phyloP scores from a whole-genome alignment of 164 flowering plant species.

The Aristolochia californica region DNA sequence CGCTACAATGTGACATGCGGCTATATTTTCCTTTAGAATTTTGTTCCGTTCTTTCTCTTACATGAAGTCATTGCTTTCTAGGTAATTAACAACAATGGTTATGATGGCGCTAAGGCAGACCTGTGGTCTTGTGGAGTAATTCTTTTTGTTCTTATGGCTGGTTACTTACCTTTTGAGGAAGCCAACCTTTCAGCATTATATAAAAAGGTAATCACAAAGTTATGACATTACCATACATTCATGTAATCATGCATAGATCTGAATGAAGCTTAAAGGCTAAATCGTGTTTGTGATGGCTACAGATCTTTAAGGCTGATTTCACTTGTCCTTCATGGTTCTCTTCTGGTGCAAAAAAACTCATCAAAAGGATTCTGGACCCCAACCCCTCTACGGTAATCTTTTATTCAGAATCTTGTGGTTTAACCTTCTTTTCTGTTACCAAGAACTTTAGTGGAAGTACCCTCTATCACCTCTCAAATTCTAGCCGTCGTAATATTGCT shows the following conservation, averaged over 20 bases:
- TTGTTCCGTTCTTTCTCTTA: neutral
- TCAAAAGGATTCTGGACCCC: constrained; percentile 80
- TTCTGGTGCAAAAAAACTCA: constrained; percentile 78
- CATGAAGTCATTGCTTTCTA: constrained; percentile 16
- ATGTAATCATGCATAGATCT: too few relatives aligned
- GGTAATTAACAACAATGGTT: constrained; percentile 88
- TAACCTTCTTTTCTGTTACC: neutral
- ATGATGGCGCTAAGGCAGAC: constrained; percentile 97
- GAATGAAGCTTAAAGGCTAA: too few relatives aligned
- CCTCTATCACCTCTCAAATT: neutral
- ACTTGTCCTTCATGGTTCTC: constrained; percentile 93
- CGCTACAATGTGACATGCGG: too few relatives aligned
- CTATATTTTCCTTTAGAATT: neutral
- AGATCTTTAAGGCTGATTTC: constrained; percentile 86
- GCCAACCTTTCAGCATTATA: constrained; percentile 69
- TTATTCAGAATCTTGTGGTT: constrained; percentile 1
- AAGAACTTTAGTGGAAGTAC: neutral
- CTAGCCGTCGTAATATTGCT: neutral
- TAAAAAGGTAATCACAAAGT: constrained; percentile 50
- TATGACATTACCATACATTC: too few relatives aligned
- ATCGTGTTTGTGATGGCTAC: constrained; percentile 14
- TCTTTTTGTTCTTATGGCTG: constrained; percentile 92
- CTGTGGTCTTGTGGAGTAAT: constrained; percentile 98
- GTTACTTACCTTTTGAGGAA: constrained; percentile 91
- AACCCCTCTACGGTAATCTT: constrained; percentile 55